phyloP scores from a whole-genome alignment of 2,329 filamentous ascomycete species.

The Talaromyces funiculosus region DNA sequence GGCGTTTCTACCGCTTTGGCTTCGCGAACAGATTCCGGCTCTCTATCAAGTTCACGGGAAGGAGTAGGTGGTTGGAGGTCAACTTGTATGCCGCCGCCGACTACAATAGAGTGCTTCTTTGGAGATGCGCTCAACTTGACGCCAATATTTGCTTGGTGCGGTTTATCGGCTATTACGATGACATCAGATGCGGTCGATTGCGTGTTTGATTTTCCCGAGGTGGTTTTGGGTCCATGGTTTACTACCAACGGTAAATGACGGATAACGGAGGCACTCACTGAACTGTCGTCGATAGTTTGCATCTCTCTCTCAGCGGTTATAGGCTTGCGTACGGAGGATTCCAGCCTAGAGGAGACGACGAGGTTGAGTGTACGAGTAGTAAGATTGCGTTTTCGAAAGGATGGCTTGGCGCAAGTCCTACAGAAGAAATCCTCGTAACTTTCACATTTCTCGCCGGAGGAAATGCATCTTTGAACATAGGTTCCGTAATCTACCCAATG shows the following conservation, averaged over 20 bases:
- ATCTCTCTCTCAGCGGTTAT: background rate
- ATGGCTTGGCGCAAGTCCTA: constrained; percentile 25
- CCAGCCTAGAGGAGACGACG: constrained; percentile 24
- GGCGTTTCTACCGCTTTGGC: constrained; percentile 3
- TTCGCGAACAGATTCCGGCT: background rate
- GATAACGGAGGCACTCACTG: constrained; percentile 3
- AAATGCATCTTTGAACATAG: constrained; percentile 27
- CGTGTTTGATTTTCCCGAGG: background rate
- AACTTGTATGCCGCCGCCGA: background rate
- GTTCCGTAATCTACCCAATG: constrained; percentile 32
- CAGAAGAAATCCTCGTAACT: constrained; percentile 38
- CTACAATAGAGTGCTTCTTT: background rate
- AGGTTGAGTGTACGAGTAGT: constrained; percentile 26
- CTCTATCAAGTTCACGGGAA: background rate
- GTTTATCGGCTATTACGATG: background rate
- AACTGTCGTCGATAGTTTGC: constrained; percentile 2
- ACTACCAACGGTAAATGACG: background rate
- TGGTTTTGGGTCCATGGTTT: background rate
- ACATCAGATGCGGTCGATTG: background rate
- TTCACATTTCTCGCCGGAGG: constrained; percentile 22
- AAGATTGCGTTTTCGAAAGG: constrained; percentile 34
- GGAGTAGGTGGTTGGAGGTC: background rate
- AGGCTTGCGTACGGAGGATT: background rate
- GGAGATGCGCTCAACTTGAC: background rate
- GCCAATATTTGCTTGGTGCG: constrained; percentile 6